phyloP scores from a whole-genome alignment of 176 grass and related monocot genomes.

The Oryza nivara region DNA sequence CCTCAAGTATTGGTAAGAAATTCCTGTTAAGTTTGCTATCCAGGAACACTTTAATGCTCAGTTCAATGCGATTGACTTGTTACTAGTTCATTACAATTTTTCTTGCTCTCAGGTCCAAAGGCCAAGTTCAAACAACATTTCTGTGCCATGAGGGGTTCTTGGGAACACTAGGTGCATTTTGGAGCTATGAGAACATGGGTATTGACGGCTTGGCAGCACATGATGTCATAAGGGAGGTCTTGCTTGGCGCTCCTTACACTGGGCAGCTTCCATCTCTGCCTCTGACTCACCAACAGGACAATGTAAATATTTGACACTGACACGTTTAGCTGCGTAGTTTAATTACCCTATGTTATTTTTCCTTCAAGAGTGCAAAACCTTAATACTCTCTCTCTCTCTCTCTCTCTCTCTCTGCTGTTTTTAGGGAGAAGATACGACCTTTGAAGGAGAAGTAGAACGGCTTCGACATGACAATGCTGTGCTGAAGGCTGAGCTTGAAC shows the following conservation, averaged over 20 bases:
- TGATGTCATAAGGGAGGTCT: slow-evolving; percentile 93
- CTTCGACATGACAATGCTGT: slow-evolving; percentile 58
- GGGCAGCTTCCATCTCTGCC: slow-evolving; percentile 70
- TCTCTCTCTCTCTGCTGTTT: background rate
- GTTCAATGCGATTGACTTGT: background rate
- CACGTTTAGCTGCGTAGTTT: background rate
- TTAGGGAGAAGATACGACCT: slow-evolving; percentile 49
- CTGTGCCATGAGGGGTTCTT: slow-evolving; percentile 95
- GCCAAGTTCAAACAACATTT: slow-evolving; percentile 94
- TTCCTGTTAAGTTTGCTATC: slow-evolving; percentile 15
- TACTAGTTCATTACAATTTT: background rate
- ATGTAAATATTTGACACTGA: slow-evolving; percentile 43
- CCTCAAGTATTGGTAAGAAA: slow-evolving; percentile 86
- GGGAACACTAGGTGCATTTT: slow-evolving; percentile 96
- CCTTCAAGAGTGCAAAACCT: background rate
- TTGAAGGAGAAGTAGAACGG: slow-evolving; percentile 51
- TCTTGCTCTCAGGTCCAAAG: slow-evolving; percentile 82
- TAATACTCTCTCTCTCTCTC: background rate
- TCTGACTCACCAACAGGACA: slow-evolving; percentile 43
- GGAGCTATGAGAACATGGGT: slow-evolving; percentile 99
- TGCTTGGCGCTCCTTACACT: slow-evolving; percentile 91
- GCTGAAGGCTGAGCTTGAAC: slow-evolving; percentile 68
- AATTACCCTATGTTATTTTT: slow-evolving; percentile 12
- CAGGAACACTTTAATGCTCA: background rate
- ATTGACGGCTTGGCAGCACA: slow-evolving; percentile 84